phyloP scores from a whole-genome alignment of 106 monocot species.

The Dendrobium officinale region DNA sequence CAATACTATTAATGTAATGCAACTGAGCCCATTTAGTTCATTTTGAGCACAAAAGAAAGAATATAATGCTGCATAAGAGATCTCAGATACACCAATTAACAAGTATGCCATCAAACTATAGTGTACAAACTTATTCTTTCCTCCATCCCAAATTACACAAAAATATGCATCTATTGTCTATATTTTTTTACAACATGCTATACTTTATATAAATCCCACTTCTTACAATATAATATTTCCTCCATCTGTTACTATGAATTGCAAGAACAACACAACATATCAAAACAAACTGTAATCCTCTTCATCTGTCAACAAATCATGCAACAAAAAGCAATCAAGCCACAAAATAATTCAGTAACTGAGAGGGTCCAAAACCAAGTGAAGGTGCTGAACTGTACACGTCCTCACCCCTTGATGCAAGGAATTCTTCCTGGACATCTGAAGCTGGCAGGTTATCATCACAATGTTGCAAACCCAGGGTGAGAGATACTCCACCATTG shows the following conservation, averaged over 20 bases:
- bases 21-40: no score
- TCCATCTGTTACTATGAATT: background rate
- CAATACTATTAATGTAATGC: no score
- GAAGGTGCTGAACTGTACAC: no score
- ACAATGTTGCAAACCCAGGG: constrained; percentile 67
- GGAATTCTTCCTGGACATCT: constrained; percentile 24
- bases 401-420: constrained; percentile 7
- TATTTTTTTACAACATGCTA: constrained; percentile 7
- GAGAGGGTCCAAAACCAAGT: constrained; percentile 20
- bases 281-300: background rate
- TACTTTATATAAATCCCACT: background rate
- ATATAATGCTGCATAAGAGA: no score
- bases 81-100: background rate
- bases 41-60: no score
- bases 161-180: constrained; percentile 5
- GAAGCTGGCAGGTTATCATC: constrained; percentile 27
- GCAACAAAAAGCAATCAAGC: constrained; percentile 31
- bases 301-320: background rate
- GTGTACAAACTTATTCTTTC: background rate
- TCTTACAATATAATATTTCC: background rate
- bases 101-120: background rate
- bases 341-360: constrained; percentile 89
- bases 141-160: background rate
- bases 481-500: constrained; percentile 49
- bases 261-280: background rate